A percentile compares a stretch with the other conserved stretches of the same genome.
phyloP scores from a whole-genome alignment of 768 basidiomycete species.

The Astraeus odoratus region DNA sequence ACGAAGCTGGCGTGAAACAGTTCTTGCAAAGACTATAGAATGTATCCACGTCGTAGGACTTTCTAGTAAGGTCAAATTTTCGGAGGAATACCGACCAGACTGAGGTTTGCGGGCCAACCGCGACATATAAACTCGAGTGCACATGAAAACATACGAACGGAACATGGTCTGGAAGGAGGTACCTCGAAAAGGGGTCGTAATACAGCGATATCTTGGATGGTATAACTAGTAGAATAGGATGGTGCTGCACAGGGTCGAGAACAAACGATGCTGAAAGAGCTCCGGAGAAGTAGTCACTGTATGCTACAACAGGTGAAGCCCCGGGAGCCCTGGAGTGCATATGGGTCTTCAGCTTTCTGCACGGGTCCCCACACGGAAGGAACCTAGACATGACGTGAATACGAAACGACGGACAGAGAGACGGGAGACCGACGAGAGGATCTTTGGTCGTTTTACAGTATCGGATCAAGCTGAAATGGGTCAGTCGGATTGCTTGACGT shows the following conservation, averaged over 20 bases:
- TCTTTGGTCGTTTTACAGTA: slow-evolving; percentile 73
- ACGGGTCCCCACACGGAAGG: slow-evolving; percentile 97
- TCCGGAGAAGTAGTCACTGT: slow-evolving; percentile 33
- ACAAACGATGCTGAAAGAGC: background rate
- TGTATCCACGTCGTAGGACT: background rate
- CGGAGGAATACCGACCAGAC: too few species aligned
- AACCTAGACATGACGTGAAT: slow-evolving; percentile 43
- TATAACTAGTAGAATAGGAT: background rate
- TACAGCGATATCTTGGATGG: too few species aligned
- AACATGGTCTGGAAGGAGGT: too few species aligned
- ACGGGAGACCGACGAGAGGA: slow-evolving; percentile 44
- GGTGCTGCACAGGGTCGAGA: slow-evolving; percentile 1
- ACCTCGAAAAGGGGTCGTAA: slow-evolving; percentile 10
- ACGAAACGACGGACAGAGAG: slow-evolving; percentile 1
- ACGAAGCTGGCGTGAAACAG: slow-evolving; percentile 35
- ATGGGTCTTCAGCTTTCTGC: slow-evolving; percentile 89
- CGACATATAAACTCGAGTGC: too few species aligned
- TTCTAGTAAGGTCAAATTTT: too few species aligned
- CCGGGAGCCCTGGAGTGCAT: slow-evolving; percentile 61
- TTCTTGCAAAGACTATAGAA: slow-evolving; percentile 39
- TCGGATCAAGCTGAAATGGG: slow-evolving; percentile 51
- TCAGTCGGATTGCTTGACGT: slow-evolving; percentile 2
- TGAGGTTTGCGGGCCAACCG: too few species aligned
- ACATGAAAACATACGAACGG: too few species aligned
- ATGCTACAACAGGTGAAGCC: slow-evolving; percentile 49